These are phyloP conservation scores for Blastobotrys raffinosifermentans DNA, from an alignment of 1,139 yeast genomes.

Conservation along the genomic window DNA sequence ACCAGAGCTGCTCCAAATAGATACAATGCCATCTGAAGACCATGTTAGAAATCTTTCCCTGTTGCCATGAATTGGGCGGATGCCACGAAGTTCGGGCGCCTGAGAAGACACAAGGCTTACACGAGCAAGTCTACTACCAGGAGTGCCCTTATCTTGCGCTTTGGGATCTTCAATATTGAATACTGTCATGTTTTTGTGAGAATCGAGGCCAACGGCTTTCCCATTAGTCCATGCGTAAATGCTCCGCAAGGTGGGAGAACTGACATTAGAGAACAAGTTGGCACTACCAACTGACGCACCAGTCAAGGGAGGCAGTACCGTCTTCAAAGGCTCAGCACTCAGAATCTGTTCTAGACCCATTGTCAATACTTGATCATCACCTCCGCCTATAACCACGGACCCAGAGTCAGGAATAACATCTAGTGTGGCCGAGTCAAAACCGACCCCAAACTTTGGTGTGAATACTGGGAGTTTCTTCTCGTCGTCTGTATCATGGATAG, in stretches of 20 bases:
- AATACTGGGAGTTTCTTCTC: slow-evolving; percentile 15
- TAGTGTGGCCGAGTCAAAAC: slow-evolving; percentile 17
- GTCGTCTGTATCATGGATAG: slow-evolving; percentile 17
- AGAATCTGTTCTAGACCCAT: slow-evolving; percentile 10
- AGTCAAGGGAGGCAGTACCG: slow-evolving; percentile 1
- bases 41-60: slow-evolving; percentile 22
- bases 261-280: too few species aligned
- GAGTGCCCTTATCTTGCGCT: too few species aligned
- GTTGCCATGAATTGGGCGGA: slow-evolving; percentile 11
- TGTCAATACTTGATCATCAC: slow-evolving; percentile 7
- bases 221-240: slow-evolving; percentile 1
- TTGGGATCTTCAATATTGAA: slow-evolving; percentile 1
- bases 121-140: too few species aligned
- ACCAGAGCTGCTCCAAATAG: slow-evolving; percentile 21
- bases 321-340: slow-evolving; percentile 9
- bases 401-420: slow-evolving; percentile 21
- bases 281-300: too few species aligned
- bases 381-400: slow-evolving; percentile 20
- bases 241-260: too few species aligned
- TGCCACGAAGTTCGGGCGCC: slow-evolving; percentile 17
- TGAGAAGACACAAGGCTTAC: slow-evolving; percentile 11
- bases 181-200: slow-evolving; percentile 6
- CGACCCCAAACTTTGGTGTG: slow-evolving; percentile 14
- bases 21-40: slow-evolving; percentile 24
- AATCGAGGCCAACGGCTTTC: slow-evolving; percentile 4